Evolutionary conservation across 306 rosid species (phyloP).

Genomic region (Gillenia trifoliata): DNA sequence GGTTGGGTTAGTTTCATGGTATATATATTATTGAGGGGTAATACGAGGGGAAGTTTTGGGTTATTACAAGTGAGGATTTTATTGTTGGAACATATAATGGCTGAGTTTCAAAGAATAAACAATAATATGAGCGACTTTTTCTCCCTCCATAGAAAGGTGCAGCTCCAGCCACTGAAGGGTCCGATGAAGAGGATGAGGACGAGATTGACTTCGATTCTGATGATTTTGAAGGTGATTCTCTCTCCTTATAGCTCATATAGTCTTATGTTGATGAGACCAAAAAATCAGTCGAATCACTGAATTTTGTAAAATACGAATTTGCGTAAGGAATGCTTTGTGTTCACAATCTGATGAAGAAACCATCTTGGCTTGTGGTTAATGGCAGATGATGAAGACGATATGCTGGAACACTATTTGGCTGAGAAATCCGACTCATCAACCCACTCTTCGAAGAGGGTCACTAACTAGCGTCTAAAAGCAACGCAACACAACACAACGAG

Average conservation of each 20-base stretch:
- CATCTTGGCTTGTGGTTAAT: slow-evolving; percentile 16
- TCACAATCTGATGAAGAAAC: neutral
- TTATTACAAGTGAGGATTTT: neutral
- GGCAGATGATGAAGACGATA: slow-evolving; percentile 94
- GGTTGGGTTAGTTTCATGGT: neutral
- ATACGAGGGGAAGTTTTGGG: neutral
- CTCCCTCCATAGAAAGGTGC: slow-evolving; percentile 60
- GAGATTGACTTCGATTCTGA: slow-evolving; percentile 88
- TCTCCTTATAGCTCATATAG: neutral
- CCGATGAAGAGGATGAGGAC: slow-evolving; percentile 74
- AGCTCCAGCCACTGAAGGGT: slow-evolving; percentile 46
- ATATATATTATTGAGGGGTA: neutral
- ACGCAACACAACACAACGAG: neutral
- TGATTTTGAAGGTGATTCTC: slow-evolving; percentile 78
- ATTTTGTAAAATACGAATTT: neutral
- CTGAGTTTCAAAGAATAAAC: neutral
- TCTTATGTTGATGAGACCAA: slow-evolving; percentile 1
- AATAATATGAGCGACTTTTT: neutral
- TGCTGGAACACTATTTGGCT: slow-evolving; percentile 97
- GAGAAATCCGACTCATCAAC: slow-evolving; percentile 75
- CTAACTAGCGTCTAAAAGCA: slow-evolving; percentile 30
- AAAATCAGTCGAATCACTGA: neutral
- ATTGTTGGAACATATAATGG: neutral
- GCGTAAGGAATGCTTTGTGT: neutral
- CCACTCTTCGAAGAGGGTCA: slow-evolving; percentile 56